Conservation (phyloP, 768 basidiomycete species). For the Rhizopogon rudus region DNA sequence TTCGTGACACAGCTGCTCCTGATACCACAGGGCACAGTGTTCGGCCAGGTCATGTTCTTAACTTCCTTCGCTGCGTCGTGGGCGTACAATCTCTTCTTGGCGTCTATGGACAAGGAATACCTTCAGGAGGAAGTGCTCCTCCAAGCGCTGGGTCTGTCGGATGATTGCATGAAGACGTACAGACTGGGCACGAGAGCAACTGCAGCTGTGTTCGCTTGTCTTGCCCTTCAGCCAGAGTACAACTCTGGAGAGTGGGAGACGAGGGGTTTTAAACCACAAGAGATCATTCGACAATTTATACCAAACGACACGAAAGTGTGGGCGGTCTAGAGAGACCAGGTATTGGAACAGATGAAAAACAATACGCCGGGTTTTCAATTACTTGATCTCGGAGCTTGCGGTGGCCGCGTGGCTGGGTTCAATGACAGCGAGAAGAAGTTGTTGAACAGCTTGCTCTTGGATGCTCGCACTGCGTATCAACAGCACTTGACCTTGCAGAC, state of each 20-base stretch:
- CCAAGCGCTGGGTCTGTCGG: slow-evolving; percentile 11
- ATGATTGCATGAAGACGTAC: slow-evolving; percentile 3
- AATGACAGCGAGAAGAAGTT: background rate
- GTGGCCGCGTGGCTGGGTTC: background rate
- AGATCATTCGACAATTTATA: slow-evolving; percentile 2
- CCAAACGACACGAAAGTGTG: slow-evolving; percentile 5
- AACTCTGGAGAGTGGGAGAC: background rate
- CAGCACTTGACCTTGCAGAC: background rate
- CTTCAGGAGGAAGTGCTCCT: background rate
- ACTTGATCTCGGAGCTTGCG: background rate
- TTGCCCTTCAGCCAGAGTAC: background rate
- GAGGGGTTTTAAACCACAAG: background rate
- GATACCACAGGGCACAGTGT: slow-evolving; percentile 16
- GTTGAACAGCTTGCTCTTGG: background rate
- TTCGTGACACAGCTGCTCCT: slow-evolving; percentile 18
- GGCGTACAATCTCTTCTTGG: slow-evolving; percentile 17
- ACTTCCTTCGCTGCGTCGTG: slow-evolving; percentile 16
- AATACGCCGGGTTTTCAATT: background rate
- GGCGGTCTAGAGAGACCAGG: background rate
- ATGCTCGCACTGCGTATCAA: background rate
- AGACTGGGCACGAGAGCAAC: slow-evolving; percentile 2
- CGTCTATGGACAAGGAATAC: slow-evolving; percentile 22
- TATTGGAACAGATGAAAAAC: background rate
- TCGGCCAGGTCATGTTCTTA: slow-evolving; percentile 21
- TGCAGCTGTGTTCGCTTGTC: slow-evolving; percentile 4